phyloP scores from a whole-genome alignment of 176 grass and related monocot genomes.

The Alopecurus myosuroides region DNA sequence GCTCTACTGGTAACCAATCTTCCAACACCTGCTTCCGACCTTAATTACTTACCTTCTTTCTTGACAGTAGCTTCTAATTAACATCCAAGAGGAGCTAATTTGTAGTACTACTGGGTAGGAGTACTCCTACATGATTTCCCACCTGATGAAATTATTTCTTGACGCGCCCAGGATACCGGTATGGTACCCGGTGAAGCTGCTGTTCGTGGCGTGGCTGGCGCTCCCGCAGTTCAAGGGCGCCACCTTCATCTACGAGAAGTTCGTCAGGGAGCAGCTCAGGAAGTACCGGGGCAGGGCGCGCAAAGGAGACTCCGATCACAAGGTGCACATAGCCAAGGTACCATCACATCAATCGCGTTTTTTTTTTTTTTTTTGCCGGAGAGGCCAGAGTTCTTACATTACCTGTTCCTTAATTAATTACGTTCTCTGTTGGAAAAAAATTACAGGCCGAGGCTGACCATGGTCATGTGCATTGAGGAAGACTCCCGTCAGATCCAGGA shows the following conservation, averaged over 20 bases:
- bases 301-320: conserved; percentile 1
- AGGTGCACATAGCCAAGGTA: conserved; percentile 41
- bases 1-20: conserved; percentile 32
- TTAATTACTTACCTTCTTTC: no score
- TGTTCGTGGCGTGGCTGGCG: conserved; percentile 62
- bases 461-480: not conserved
- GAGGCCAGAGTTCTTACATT: no score
- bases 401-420: not conserved
- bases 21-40: not conserved
- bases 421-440: not conserved
- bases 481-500: not conserved
- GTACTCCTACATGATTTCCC: no score
- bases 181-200: conserved; percentile 60
- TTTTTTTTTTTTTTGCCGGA: not conserved
- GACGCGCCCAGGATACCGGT: conserved; percentile 41
- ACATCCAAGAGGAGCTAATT: not conserved
- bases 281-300: conserved; percentile 32
- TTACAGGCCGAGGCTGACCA: not conserved
- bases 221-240: conserved; percentile 86
- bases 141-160: not conserved
- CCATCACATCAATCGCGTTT: not conserved
- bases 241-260: conserved; percentile 74
- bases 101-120: no score
- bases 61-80: not conserved
- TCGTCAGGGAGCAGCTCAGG: conserved; percentile 69